Conservation (phyloP, 2,329 filamentous ascomycete species). For the Trichoderma sp. region DNA sequence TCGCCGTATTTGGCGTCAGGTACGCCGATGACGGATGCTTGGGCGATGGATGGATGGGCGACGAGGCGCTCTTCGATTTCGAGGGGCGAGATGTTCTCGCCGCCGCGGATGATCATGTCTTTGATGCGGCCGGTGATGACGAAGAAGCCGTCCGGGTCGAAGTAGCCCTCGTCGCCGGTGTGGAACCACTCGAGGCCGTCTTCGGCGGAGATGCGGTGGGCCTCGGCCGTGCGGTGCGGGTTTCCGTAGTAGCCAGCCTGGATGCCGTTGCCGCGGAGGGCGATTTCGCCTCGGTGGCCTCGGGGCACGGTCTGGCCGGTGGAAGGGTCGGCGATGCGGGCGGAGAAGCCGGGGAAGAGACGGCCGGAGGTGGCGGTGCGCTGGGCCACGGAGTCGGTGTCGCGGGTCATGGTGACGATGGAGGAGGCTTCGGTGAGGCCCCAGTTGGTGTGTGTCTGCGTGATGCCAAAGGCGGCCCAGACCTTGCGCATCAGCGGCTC, state of each 20-base stretch:
- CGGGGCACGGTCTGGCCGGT: background rate
- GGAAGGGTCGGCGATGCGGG: constrained; percentile 1
- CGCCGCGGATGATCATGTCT: constrained; percentile 83
- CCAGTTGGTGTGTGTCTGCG: constrained; percentile 11
- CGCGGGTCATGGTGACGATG: constrained; percentile 16
- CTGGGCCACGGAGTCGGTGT: background rate
- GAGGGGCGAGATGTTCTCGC: constrained; percentile 84
- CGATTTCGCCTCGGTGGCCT: constrained; percentile 15
- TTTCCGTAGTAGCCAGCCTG: constrained; percentile 13
- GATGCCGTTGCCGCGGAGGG: constrained; percentile 12
- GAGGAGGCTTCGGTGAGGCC: constrained; percentile 2
- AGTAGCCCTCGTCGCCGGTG: constrained; percentile 79
- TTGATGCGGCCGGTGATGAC: constrained; percentile 82
- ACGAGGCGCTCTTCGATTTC: constrained; percentile 82
- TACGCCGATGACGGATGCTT: constrained; percentile 75
- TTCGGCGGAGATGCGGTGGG: background rate
- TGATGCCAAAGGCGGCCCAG: constrained; percentile 7
- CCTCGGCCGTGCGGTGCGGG: background rate
- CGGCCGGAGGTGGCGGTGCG: background rate
- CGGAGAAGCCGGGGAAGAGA: constrained; percentile 6
- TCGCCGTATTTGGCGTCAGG: constrained; percentile 77
- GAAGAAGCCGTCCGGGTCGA: constrained; percentile 76
- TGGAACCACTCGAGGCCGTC: constrained; percentile 64
- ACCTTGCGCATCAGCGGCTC: constrained; percentile 12
- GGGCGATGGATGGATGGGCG: constrained; percentile 63